Evolutionary conservation across 1,139 yeast species (phyloP).

Genomic region (Blastobotrys capitulatus): DNA sequence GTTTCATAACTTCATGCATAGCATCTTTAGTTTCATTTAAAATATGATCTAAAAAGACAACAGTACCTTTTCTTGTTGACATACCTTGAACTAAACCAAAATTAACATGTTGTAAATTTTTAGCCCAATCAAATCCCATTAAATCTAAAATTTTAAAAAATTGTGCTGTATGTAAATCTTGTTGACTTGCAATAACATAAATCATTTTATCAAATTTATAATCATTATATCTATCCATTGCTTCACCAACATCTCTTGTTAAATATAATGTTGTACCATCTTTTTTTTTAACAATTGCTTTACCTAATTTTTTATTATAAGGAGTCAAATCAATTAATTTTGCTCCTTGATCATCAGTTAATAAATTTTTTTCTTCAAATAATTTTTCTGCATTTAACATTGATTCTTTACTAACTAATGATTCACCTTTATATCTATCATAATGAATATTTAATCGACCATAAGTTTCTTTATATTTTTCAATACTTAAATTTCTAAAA

Average conservation of each 20-base stretch:
- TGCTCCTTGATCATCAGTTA: conserved; percentile 91
- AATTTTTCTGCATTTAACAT: conserved; percentile 63
- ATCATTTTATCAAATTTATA: conserved; percentile 93
- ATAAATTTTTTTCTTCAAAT: conserved; percentile 63
- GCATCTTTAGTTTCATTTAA: conserved; percentile 90
- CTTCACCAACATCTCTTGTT: conserved; percentile 97
- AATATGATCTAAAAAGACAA: conserved; percentile 91
- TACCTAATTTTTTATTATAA: conserved; percentile 89
- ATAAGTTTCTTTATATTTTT: conserved; percentile 78
- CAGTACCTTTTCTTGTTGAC: conserved; percentile 98
- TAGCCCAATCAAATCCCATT: conserved; percentile 89
- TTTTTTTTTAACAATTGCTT: conserved; percentile 86
- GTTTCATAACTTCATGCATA: conserved; percentile 97
- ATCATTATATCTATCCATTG: conserved; percentile 78
- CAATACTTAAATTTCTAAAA: conserved; percentile 87
- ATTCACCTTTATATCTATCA: conserved; percentile 92
- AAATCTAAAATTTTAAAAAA: conserved; percentile 91
- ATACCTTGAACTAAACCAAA: conserved; percentile 99
- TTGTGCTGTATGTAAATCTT: conserved; percentile 91
- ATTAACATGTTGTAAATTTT: conserved; percentile 71
- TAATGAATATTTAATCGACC: conserved; percentile 85
- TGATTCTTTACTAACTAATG: conserved; percentile 74
- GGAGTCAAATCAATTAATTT: conserved; percentile 77
- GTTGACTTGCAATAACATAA: conserved; percentile 93
- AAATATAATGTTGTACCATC: conserved; percentile 95